These are phyloP conservation scores for Ogataea pini DNA, from an alignment of 805 yeast genomes.

Conservation along the genomic window DNA sequence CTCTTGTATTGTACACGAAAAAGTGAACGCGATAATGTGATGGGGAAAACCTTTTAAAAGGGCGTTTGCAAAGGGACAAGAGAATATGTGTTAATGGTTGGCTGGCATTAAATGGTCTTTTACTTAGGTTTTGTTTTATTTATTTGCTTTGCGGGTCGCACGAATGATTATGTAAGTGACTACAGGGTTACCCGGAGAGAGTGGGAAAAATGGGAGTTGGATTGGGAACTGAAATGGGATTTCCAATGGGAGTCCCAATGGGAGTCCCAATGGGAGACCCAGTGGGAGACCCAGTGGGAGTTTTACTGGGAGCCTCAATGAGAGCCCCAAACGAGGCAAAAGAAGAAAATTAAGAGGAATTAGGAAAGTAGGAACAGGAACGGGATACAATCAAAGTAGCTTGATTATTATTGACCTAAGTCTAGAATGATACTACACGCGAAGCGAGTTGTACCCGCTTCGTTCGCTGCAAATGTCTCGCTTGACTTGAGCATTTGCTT, in stretches of 20 bases:
- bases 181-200: slow-evolving; percentile 4
- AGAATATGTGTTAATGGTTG: slow-evolving; percentile 3
- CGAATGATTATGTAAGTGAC: not conserved
- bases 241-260: no score
- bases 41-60: not conserved
- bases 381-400: not conserved
- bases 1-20: not conserved
- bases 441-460: no score
- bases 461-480: no score
- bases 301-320: no score
- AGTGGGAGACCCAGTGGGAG: no score
- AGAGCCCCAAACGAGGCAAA: no score
- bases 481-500: no score
- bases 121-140: slow-evolving; percentile 5
- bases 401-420: no score
- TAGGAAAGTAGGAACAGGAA: not conserved
- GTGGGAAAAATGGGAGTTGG: no score
- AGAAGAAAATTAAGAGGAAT: no score
- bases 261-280: no score
- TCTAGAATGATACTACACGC: no score
- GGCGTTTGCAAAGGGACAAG: not conserved
- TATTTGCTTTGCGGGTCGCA: slow-evolving; percentile 7
- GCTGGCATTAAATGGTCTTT: slow-evolving; percentile 11
- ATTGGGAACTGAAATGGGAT: not conserved
- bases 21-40: not conserved